phyloP scores from a whole-genome alignment of 164 flowering plant species.

The Warburgia ugandensis region DNA sequence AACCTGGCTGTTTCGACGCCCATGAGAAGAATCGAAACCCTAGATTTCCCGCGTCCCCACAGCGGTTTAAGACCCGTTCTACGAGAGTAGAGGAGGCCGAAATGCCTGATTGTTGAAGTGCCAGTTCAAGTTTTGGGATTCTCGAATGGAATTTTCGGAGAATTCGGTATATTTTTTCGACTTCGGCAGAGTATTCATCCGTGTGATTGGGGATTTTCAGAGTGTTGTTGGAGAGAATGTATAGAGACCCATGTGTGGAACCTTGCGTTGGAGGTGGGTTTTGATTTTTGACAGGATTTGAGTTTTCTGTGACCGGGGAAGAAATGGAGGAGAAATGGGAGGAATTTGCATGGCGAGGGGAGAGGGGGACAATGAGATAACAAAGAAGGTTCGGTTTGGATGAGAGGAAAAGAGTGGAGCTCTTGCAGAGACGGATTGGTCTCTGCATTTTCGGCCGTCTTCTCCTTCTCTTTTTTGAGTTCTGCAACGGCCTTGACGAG shows the following conservation, averaged over 20 bases:
- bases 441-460: constrained; percentile 2
- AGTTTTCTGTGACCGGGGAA: background rate
- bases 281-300: no score
- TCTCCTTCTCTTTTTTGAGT: background rate
- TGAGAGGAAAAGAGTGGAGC: background rate
- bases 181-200: constrained; percentile 40
- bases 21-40: constrained; percentile 71
- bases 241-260: no score
- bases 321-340: background rate
- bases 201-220: background rate
- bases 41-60: constrained; percentile 87
- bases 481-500: no score
- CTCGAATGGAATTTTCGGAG: constrained; percentile 66
- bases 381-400: background rate
- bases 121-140: constrained; percentile 73
- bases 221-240: no score
- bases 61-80: constrained; percentile 67
- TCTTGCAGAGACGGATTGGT: constrained; percentile 2
- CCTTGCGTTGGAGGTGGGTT: no score
- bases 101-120: constrained; percentile 55
- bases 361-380: background rate
- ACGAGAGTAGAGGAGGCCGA: constrained; percentile 42
- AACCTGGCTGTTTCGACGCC: constrained; percentile 79
- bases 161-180: constrained; percentile 67
- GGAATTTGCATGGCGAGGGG: background rate